Evolutionary conservation across 2,329 filamentous ascomycete genomes (phyloP).

Genomic region (Sporothrix globosa): DNA sequence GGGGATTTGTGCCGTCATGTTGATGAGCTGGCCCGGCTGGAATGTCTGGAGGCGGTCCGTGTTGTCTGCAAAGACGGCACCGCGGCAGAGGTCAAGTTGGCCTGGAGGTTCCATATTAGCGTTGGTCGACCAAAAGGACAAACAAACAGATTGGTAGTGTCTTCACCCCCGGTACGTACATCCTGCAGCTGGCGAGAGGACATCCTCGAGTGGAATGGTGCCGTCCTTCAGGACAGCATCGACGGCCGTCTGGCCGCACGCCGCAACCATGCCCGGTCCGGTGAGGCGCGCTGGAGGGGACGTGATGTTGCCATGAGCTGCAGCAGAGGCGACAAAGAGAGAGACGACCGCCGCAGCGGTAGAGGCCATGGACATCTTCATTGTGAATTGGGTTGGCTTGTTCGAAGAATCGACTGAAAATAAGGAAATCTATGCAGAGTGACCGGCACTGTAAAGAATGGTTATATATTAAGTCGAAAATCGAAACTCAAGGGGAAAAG

Average conservation of each 20-base stretch:
- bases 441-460: conserved; percentile 19
- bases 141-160: too few species aligned
- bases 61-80: conserved; percentile 53
- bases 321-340: conserved; percentile 41
- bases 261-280: conserved; percentile 49
- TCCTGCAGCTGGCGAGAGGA: conserved; percentile 36
- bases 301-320: conserved; percentile 51
- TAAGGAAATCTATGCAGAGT: background rate
- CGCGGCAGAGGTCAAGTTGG: conserved; percentile 54
- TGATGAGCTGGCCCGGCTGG: conserved; percentile 49
- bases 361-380: conserved; percentile 32
- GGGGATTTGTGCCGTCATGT: conserved; percentile 48
- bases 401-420: background rate
- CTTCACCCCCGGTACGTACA: conserved; percentile 38
- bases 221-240: conserved; percentile 44
- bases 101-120: conserved; percentile 36
- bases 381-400: background rate
- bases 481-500: background rate
- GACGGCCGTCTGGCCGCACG: conserved; percentile 51
- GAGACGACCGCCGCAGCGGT: conserved; percentile 34
- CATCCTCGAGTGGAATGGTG: conserved; percentile 44
- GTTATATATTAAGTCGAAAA: background rate
- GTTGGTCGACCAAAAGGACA: background rate
- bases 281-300: conserved; percentile 48
- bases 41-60: conserved; percentile 49